Conservation (phyloP, 176 grass and related monocot genomes). For the Bolboschoenus planiculmis region DNA sequence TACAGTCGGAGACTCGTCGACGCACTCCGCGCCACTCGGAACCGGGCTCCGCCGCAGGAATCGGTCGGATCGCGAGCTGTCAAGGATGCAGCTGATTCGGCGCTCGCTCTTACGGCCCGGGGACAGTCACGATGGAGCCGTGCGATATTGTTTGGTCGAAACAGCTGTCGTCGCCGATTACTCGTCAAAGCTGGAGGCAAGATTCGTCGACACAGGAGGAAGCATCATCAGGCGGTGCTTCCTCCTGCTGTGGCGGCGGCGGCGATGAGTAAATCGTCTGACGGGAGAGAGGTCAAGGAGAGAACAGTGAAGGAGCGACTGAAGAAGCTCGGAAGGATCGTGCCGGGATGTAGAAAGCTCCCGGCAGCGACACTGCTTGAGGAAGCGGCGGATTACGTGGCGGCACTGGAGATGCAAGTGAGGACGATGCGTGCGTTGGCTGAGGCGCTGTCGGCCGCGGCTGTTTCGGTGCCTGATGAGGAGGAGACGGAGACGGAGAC, state of each 20-base stretch:
- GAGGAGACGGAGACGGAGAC: neutral
- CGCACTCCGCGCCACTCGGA: constrained; percentile 45
- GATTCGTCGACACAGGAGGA: constrained; percentile 33
- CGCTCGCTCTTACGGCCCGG: constrained; percentile 72
- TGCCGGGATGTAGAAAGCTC: constrained; percentile 83
- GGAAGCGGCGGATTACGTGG: constrained; percentile 82
- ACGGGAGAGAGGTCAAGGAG: constrained; percentile 13
- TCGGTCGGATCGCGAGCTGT: constrained; percentile 35
- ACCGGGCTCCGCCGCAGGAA: constrained; percentile 4
- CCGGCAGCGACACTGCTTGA: constrained; percentile 70
- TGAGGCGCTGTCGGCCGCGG: constrained; percentile 55
- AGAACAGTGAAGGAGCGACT: constrained; percentile 72
- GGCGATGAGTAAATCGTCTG: neutral
- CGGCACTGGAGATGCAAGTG: constrained; percentile 95
- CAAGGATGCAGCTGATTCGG: constrained; percentile 80
- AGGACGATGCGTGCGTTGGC: constrained; percentile 77
- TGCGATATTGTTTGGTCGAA: constrained; percentile 59
- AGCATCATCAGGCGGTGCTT: neutral
- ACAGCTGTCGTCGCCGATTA: constrained; percentile 41
- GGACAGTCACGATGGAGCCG: constrained; percentile 94
- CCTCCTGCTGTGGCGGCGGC: neutral
- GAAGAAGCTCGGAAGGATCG: constrained; percentile 62
- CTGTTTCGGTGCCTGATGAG: constrained; percentile 32
- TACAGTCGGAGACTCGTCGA: constrained; percentile 81
- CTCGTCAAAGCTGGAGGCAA: constrained; percentile 71